Evolutionary conservation across 1,284 basidiomycete species (phyloP), one percentile per base, ranked within the genome.

Genomic region (Macrocybe sp.): DNA sequence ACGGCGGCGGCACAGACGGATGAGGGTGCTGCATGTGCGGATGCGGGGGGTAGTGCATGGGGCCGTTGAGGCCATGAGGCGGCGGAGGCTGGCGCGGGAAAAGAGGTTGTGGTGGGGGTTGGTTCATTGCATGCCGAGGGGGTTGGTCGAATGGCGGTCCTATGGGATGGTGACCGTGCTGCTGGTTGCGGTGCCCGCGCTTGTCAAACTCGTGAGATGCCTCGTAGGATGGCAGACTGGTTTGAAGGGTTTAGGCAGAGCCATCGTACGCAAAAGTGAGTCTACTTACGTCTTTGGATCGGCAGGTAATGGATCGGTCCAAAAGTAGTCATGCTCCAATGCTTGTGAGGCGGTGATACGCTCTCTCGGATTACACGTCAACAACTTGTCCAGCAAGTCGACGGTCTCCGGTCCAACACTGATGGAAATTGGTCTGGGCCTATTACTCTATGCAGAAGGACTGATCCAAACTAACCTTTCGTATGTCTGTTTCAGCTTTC

Each of bases 251-350:
- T 36, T 33, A 37, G 44, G 50, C 47, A 59, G 42, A 47, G 31
- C 54, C 38, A 16, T 29, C 46, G 39, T 29, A 36, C 44, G 4
- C 45, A 39, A 36, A 36, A 46, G 31, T 6, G 43, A 46, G 4
- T 29, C 22, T 31, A 72, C 82, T 55, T 55, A 92, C 91, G 79
- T 79, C 63, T 84, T 86, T 0, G 89, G 83, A 66, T 89, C 85
- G n/a, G 89, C 89, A 10, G 91, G 85, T 30, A 90, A 58, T 0
- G 92, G 91, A 53, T 89, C 84, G 0, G 82, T 85, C 89, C 90
- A 95, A 67, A 97, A 97, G 69, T 96, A 97, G 44, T 92, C 84
- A 61, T 97, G 93, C 52, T 87, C 83, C 54, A 96, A 80, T 3
- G 91, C 90, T 59, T 94, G 82, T 16, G 81, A 68, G 7, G 97